Evolutionary conservation across 805 yeast genomes (phyloP).

Genomic region (Starmerella scarabaei): DNA sequence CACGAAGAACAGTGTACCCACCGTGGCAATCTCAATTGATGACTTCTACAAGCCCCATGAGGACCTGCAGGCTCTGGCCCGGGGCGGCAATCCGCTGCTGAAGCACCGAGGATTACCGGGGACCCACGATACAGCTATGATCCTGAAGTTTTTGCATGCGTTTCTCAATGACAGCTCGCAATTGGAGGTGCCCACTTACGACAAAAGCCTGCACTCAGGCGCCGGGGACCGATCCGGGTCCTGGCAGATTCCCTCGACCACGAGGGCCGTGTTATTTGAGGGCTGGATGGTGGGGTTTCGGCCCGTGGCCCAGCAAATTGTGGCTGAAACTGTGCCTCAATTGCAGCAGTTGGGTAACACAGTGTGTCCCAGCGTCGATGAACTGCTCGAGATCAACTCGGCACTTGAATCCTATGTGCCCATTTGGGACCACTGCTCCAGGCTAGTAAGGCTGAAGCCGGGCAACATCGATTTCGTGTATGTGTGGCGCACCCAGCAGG

Average conservation of each 20-base stretch:
- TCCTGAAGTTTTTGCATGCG: slow-evolving; percentile 27
- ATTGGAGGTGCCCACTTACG: slow-evolving; percentile 49
- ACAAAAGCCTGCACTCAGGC: slow-evolving; percentile 59
- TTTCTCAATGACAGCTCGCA: slow-evolving; percentile 22
- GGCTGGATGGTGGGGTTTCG: slow-evolving; percentile 89
- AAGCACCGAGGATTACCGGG: slow-evolving; percentile 87
- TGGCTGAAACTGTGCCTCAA: slow-evolving; percentile 18
- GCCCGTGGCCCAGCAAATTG: slow-evolving; percentile 28
- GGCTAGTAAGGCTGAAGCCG: slow-evolving; percentile 52
- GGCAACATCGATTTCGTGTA: slow-evolving; percentile 49
- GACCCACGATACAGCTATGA: slow-evolving; percentile 61
- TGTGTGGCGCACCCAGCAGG: slow-evolving; percentile 66
- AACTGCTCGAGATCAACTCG: slow-evolving; percentile 37
- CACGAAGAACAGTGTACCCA: slow-evolving; percentile 25
- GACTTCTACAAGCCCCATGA: slow-evolving; percentile 65
- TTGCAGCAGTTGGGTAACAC: slow-evolving; percentile 17
- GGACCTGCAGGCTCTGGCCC: slow-evolving; percentile 33
- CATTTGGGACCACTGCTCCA: slow-evolving; percentile 45
- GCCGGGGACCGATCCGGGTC: slow-evolving; percentile 54
- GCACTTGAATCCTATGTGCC: slow-evolving; percentile 39
- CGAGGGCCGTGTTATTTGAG: slow-evolving; percentile 65
- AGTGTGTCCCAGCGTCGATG: slow-evolving; percentile 13
- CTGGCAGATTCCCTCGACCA: slow-evolving; percentile 23
- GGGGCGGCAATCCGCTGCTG: slow-evolving; percentile 39
- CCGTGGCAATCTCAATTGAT: slow-evolving; percentile 53